These are phyloP conservation scores for Hypomontagnella submonticulosa DNA, from an alignment of 495 filamentous ascomycete genomes.

Conservation along the genomic window DNA sequence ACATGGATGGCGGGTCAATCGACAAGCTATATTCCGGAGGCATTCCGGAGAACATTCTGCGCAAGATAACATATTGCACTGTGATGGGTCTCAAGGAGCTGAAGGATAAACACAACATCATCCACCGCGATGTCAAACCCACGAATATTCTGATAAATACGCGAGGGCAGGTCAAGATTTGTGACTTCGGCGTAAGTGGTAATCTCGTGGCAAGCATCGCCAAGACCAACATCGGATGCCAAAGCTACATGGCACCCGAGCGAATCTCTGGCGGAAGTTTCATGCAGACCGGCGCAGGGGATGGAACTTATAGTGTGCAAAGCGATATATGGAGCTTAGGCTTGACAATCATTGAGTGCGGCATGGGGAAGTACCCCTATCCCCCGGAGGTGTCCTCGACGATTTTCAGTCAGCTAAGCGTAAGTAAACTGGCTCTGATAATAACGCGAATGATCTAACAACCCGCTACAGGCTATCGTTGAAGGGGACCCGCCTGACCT, in stretches of 20 bases:
- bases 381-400: conserved; percentile 98
- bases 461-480: conserved; percentile 83
- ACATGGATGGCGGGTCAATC: conserved; percentile 99
- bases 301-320: conserved; percentile 96
- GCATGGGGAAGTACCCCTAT: conserved; percentile 94
- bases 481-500: conserved; percentile 92
- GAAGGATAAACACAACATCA: conserved; percentile 99
- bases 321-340: conserved; percentile 98
- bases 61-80: conserved; percentile 91
- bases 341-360: conserved; percentile 95
- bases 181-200: conserved; percentile 97
- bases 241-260: conserved; percentile 99
- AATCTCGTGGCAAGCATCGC: conserved; percentile 98
- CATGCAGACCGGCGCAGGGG: conserved; percentile 74
- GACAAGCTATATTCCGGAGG: conserved; percentile 97
- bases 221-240: conserved; percentile 98
- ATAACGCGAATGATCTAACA: conserved; percentile 34
- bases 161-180: conserved; percentile 94
- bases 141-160: conserved; percentile 96
- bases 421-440: conserved; percentile 64
- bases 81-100: conserved; percentile 90
- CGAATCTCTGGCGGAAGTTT: conserved; percentile 88
- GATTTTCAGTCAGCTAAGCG: conserved; percentile 96
- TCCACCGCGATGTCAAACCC: conserved; percentile 98
- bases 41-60: conserved; percentile 86